Conservation (phyloP, 2,329 filamentous ascomycete genomes). For the Aspergillus clavatus region DNA sequence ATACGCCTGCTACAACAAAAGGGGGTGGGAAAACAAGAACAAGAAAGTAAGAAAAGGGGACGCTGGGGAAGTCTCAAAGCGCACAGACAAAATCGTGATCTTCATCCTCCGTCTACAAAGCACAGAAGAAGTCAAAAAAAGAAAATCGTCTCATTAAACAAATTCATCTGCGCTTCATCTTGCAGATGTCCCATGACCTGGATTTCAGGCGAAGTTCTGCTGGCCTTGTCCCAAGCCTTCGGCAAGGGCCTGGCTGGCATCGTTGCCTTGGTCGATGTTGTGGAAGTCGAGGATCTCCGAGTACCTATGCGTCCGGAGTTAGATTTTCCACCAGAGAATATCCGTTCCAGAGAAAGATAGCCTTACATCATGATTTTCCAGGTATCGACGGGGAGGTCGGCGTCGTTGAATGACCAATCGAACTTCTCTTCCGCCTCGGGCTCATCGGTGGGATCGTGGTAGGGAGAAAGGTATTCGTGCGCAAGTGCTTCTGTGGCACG, state of each 20-base stretch:
- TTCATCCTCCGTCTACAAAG: conserved; percentile 19
- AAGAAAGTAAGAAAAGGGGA: conserved; percentile 11
- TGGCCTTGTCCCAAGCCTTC: conserved; percentile 21
- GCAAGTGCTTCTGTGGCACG: conserved; percentile 79
- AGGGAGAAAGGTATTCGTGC: conserved; percentile 90
- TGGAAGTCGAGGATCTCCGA: conserved; percentile 98
- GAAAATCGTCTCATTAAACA: conserved; percentile 15
- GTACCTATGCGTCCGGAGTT: conserved; percentile 59
- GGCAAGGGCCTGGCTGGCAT: conserved; percentile 28
- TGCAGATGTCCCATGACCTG: conserved; percentile 1
- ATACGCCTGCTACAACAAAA: conserved; percentile 17
- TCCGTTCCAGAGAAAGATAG: not conserved
- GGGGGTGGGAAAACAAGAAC: conserved; percentile 12
- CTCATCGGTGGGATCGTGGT: conserved; percentile 96
- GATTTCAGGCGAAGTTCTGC: conserved; percentile 24
- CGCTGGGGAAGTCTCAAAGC: conserved; percentile 11
- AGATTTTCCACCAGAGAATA: not conserved
- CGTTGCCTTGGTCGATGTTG: conserved; percentile 65
- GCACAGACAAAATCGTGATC: conserved; percentile 16
- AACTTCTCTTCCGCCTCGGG: conserved; percentile 95
- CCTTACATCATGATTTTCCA: conserved; percentile 99
- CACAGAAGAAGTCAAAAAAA: conserved; percentile 14
- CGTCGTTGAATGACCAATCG: conserved; percentile 99
- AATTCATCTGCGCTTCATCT: conserved; percentile 11
- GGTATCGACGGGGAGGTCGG: conserved; percentile 94